A percentile compares a stretch with the other conserved stretches of the same genome.
These are phyloP conservation scores for Apiotrichum domesticum DNA, from an alignment of 1,284 basidiomycete genomes.

Conservation along the genomic window DNA sequence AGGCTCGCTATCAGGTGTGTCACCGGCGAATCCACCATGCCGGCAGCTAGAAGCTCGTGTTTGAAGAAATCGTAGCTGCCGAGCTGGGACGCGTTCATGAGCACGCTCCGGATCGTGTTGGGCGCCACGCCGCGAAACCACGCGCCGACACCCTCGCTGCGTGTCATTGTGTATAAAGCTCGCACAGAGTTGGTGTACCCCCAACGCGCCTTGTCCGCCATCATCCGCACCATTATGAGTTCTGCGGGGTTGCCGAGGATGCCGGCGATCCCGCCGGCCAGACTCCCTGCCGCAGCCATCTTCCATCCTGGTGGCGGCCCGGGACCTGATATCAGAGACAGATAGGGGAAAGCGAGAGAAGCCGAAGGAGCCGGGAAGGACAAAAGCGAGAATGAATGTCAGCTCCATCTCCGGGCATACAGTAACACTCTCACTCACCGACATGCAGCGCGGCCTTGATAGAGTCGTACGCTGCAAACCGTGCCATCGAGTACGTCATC, in stretches of 20 bases:
- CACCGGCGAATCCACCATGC: conserved; percentile 69
- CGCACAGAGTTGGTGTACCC: conserved; percentile 83
- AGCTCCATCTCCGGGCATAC: no score
- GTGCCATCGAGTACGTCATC: conserved; percentile 86
- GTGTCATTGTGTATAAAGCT: conserved; percentile 75
- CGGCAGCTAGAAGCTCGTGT: conserved; percentile 61
- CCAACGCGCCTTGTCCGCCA: conserved; percentile 82
- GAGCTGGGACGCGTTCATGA: conserved; percentile 89
- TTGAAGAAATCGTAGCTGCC: conserved; percentile 92
- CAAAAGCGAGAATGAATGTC: background rate
- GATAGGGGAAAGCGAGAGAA: background rate
- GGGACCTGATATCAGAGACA: conserved; percentile 16
- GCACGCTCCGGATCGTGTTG: conserved; percentile 73
- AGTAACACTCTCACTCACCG: conserved; percentile 32
- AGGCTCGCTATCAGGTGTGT: conserved; percentile 81
- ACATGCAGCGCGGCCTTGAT: conserved; percentile 74
- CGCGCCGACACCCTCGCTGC: conserved; percentile 70
- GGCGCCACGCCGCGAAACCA: conserved; percentile 74
- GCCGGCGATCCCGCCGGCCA: conserved; percentile 74
- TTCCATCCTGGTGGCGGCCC: conserved; percentile 64
- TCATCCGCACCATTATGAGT: conserved; percentile 76
- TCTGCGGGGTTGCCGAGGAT: conserved; percentile 82
- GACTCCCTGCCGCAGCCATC: conserved; percentile 63
- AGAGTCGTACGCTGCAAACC: conserved; percentile 90
- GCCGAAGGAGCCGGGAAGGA: background rate